Evolutionary conservation across 495 filamentous ascomycete species (phyloP).

Genomic region (Penicillium arizonense): DNA sequence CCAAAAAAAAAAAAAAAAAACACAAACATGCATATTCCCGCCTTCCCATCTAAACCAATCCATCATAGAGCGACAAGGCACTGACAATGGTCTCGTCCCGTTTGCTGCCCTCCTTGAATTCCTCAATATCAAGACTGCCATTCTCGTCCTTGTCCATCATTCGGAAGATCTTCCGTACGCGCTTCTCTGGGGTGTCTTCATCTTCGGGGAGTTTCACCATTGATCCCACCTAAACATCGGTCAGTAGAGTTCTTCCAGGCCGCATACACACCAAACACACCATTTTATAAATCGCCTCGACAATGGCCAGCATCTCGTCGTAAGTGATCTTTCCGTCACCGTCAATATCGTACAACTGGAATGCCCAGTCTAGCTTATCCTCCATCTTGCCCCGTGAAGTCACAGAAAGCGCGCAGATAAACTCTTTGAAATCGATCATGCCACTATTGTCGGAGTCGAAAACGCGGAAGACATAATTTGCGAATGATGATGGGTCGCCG

Average conservation of each 20-base stretch:
- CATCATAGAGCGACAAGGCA: slow-evolving; percentile 93
- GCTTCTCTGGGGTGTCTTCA: slow-evolving; percentile 98
- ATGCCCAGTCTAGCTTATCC: slow-evolving; percentile 99
- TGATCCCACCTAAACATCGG: slow-evolving; percentile 72
- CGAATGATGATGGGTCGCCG: slow-evolving; percentile 93
- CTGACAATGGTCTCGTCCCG: slow-evolving; percentile 99
- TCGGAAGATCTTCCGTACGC: slow-evolving; percentile 95
- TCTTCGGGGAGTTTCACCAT: slow-evolving; percentile 99
- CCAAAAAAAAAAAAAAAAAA: slow-evolving; percentile 1
- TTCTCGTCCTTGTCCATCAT: slow-evolving; percentile 99
- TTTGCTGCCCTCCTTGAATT: slow-evolving; percentile 99
- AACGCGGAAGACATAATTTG: slow-evolving; percentile 98
- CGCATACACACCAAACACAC: slow-evolving; percentile 44
- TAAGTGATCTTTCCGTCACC: slow-evolving; percentile 98
- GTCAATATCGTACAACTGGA: slow-evolving; percentile 99
- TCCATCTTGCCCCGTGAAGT: slow-evolving; percentile 98
- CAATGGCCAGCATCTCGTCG: slow-evolving; percentile 97
- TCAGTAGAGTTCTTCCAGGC: slow-evolving; percentile 1
- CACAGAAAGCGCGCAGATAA: slow-evolving; percentile 97
- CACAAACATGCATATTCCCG: neutral
- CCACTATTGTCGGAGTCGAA: slow-evolving; percentile 97
- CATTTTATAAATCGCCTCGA: slow-evolving; percentile 99
- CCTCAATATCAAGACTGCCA: slow-evolving; percentile 84
- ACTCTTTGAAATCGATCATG: slow-evolving; percentile 99
- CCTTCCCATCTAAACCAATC: slow-evolving; percentile 64